These are phyloP conservation scores for Cryptosporidium sp. DNA, from an alignment of 169 alveolate species.

Conservation along the genomic window DNA sequence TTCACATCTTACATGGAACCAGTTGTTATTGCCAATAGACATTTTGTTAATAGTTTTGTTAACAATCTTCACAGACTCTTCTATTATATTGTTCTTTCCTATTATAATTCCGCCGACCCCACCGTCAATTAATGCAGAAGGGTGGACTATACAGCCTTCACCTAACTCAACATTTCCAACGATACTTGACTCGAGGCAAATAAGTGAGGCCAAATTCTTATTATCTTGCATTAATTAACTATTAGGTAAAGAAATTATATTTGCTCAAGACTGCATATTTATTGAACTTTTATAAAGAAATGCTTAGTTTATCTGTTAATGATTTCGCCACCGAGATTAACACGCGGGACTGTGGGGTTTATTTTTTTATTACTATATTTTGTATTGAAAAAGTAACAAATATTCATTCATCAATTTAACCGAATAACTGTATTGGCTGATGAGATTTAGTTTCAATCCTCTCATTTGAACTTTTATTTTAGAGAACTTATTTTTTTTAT, in stretches of 20 bases:
- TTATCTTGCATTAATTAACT: background rate
- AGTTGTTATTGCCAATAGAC: conserved; percentile 45
- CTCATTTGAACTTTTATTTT: background rate
- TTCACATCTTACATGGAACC: conserved; percentile 55
- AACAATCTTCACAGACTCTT: conserved; percentile 46
- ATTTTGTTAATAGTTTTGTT: background rate
- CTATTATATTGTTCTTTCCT: conserved; percentile 46
- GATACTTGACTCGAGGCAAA: conserved; percentile 57
- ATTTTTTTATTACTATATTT: background rate
- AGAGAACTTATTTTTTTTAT: background rate
- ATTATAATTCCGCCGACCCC: conserved; percentile 38
- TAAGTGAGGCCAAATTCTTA: background rate
- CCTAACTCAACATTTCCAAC: conserved; percentile 41
- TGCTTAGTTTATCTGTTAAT: too few species aligned
- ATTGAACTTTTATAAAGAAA: too few species aligned
- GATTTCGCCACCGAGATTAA: background rate
- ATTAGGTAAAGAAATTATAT: background rate
- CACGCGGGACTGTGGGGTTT: background rate
- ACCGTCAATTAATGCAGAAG: conserved; percentile 60
- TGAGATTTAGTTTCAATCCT: background rate
- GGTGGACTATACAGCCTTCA: conserved; percentile 68
- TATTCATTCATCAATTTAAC: too few species aligned
- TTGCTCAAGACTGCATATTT: background rate
- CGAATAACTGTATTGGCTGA: background rate
- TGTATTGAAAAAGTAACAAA: background rate